Conservation (phyloP, 192 early-diverging fungal species). For the Entomortierella chlamydospora region DNA sequence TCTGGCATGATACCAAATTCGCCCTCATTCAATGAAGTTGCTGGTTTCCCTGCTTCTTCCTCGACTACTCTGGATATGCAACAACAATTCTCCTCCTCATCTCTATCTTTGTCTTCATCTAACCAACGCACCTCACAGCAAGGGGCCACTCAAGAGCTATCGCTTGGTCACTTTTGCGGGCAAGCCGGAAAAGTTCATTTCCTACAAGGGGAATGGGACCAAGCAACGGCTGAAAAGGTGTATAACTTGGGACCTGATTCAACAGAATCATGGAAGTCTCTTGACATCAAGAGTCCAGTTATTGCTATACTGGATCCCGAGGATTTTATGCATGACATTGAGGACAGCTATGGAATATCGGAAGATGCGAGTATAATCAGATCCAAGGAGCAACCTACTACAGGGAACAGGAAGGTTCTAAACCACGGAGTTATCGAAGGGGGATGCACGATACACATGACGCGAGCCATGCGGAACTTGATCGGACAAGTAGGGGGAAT, state of each 20-base stretch:
- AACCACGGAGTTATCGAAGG: conserved; percentile 42
- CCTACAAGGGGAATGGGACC: conserved; percentile 56
- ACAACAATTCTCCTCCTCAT: conserved; percentile 4
- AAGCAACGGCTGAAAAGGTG: conserved; percentile 49
- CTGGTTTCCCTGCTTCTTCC: neutral
- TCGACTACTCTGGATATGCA: conserved; percentile 1
- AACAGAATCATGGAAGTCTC: conserved; percentile 43
- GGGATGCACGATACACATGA: conserved; percentile 52
- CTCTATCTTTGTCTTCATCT: neutral
- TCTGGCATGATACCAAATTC: conserved; percentile 1
- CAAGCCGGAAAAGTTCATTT: conserved; percentile 55
- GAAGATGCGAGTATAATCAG: neutral
- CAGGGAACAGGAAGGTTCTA: neutral
- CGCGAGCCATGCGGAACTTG: conserved; percentile 43
- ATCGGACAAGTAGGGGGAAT: conserved; percentile 53
- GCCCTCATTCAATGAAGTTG: conserved; percentile 15
- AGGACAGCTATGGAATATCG: neutral
- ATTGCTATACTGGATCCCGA: conserved; percentile 45
- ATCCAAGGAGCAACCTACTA: neutral
- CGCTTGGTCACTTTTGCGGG: conserved; percentile 50
- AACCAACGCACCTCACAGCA: neutral
- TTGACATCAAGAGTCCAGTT: conserved; percentile 46
- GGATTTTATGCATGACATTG: conserved; percentile 40
- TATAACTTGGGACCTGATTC: conserved; percentile 54
- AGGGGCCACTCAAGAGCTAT: conserved; percentile 20